Evolutionary conservation across 257 asterid species (phyloP).

Genomic region (Solanum sparsipilum): DNA sequence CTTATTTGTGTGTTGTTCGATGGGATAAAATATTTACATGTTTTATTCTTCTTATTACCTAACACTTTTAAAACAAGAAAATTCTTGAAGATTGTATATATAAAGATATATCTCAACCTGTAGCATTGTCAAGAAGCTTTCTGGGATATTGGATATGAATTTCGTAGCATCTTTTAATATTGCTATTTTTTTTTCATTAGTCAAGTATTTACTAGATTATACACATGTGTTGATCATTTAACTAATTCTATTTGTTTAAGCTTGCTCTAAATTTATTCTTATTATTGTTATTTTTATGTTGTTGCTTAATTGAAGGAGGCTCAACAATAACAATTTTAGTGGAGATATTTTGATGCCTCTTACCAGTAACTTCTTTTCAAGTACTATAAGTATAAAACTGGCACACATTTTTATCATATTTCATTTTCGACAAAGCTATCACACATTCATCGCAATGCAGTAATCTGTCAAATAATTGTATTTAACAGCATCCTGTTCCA

Average conservation of each 20-base stretch:
- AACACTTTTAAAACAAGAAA: background rate
- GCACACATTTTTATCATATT: background rate
- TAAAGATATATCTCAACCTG: background rate
- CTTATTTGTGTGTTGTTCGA: background rate
- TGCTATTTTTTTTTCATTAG: background rate
- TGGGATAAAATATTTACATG: background rate
- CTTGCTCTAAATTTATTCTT: background rate
- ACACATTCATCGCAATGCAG: background rate
- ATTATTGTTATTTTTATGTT: background rate
- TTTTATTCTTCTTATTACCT: background rate
- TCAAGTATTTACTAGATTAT: background rate
- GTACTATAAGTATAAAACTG: background rate
- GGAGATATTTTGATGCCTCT: constrained; percentile 42
- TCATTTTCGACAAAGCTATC: too few relatives aligned
- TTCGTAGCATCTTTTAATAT: background rate
- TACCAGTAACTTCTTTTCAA: background rate
- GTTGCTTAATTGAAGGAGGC: constrained; percentile 48
- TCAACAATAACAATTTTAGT: constrained; percentile 68
- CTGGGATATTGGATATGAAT: background rate
- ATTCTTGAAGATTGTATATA: background rate
- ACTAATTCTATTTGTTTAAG: too few relatives aligned
- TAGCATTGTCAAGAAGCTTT: background rate
- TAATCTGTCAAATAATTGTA: background rate
- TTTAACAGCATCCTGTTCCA: background rate
- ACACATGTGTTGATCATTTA: background rate